Percentiles rank a stretch among this genome's conserved stretches.
Conservation (phyloP, 805 yeast species). For the Debaryomyces tyrocola region DNA sequence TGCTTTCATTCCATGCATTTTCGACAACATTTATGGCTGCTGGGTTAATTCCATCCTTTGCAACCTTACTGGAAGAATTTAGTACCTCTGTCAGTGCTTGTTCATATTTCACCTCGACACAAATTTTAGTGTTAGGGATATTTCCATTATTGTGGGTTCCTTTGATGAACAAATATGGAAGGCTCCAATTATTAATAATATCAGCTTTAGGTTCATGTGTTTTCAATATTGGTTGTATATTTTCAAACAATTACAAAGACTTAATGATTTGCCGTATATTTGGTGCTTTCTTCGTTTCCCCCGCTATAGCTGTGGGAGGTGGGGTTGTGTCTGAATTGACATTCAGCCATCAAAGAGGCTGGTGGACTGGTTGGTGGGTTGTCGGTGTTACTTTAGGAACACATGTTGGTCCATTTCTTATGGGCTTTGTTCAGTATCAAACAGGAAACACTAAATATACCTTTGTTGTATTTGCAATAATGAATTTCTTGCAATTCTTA, state of each 20-base stretch:
- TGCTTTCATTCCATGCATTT: constrained; percentile 17
- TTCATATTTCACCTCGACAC: constrained; percentile 13
- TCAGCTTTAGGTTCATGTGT: constrained; percentile 10
- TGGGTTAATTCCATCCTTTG: constrained; percentile 15
- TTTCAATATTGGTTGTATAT: constrained; percentile 14
- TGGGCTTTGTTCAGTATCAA: constrained; percentile 14
- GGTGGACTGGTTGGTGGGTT: constrained; percentile 16
- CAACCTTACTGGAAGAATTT: constrained; percentile 8
- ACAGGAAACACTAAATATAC: constrained; percentile 9
- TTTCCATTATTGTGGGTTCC: constrained; percentile 17
- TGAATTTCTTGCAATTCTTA: constrained; percentile 12
- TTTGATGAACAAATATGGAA: constrained; percentile 14
- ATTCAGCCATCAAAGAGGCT: constrained; percentile 17
- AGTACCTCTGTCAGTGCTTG: constrained; percentile 8
- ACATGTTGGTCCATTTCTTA: constrained; percentile 15
- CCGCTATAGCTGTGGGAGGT: constrained; percentile 15
- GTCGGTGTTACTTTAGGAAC: constrained; percentile 14
- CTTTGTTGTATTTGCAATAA: constrained; percentile 12
- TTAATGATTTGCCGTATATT: constrained; percentile 14
- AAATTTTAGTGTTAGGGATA: constrained; percentile 13
- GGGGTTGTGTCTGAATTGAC: constrained; percentile 13
- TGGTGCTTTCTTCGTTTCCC: constrained; percentile 13
- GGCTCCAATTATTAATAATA: constrained; percentile 8
- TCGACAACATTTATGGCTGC: constrained; percentile 18
- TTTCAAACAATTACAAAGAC: constrained; percentile 8